Conservation (phyloP, 495 filamentous ascomycete genomes). For the Aspergillus baeticus region DNA sequence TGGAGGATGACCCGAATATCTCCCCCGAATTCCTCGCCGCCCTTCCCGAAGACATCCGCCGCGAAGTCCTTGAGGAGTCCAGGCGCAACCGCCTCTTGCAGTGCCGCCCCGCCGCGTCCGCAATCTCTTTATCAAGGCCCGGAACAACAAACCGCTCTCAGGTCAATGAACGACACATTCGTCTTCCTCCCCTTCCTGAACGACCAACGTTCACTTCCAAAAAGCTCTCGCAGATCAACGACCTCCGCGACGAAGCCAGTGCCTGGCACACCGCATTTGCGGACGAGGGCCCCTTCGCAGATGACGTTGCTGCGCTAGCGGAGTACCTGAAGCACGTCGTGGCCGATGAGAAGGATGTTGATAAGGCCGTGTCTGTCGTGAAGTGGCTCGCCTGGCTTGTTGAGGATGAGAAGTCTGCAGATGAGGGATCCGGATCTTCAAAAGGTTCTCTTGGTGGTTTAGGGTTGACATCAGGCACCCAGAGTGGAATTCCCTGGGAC, state of each 20-base stretch:
- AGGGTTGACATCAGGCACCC: neutral
- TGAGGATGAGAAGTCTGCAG: constrained; percentile 40
- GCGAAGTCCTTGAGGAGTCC: constrained; percentile 74
- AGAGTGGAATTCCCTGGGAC: constrained; percentile 38
- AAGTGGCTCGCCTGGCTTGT: constrained; percentile 74
- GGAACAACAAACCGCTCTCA: constrained; percentile 5
- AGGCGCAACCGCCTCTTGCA: constrained; percentile 54
- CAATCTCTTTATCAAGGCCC: neutral
- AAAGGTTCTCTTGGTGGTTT: neutral
- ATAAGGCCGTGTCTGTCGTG: constrained; percentile 65
- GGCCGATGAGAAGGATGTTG: constrained; percentile 69
- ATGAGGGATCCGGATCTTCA: neutral
- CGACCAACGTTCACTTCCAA: constrained; percentile 66
- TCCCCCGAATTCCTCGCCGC: constrained; percentile 76
- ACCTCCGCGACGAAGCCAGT: constrained; percentile 60
- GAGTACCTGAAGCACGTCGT: constrained; percentile 70
- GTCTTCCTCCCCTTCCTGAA: constrained; percentile 49
- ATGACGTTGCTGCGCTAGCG: constrained; percentile 71
- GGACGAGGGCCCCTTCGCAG: constrained; percentile 67
- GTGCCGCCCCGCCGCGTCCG: constrained; percentile 17
- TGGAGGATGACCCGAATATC: constrained; percentile 26
- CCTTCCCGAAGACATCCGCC: constrained; percentile 75
- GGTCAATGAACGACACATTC: constrained; percentile 39
- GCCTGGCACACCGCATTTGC: constrained; percentile 67
- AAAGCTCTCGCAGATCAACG: constrained; percentile 51